Evolutionary conservation across 2,329 filamentous ascomycete species (phyloP).

Genomic region (Ascocoryne sarcoides): DNA sequence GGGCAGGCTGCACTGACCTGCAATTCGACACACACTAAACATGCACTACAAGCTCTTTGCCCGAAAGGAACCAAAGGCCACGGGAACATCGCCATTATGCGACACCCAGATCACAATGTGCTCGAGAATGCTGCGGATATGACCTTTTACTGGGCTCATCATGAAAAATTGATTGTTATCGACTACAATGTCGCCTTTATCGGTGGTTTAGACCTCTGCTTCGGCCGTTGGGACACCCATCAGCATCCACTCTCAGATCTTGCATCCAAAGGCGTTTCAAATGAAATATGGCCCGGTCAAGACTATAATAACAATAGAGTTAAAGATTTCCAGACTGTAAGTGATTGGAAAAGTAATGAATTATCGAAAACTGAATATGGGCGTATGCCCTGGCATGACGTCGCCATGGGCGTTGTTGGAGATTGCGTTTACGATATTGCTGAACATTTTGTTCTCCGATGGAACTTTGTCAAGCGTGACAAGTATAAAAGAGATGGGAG

Average conservation of each 20-base stretch:
- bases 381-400: slow-evolving; percentile 98
- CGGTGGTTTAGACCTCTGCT: slow-evolving; percentile 89
- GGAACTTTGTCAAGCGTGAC: slow-evolving; percentile 96
- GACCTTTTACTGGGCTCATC: slow-evolving; percentile 97
- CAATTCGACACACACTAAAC: slow-evolving; percentile 89
- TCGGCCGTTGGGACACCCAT: slow-evolving; percentile 84
- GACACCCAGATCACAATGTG: slow-evolving; percentile 91
- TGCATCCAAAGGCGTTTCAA: slow-evolving; percentile 70
- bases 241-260: slow-evolving; percentile 82
- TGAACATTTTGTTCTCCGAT: slow-evolving; percentile 87
- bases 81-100: slow-evolving; percentile 81
- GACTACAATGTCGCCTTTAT: slow-evolving; percentile 90
- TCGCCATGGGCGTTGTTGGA: slow-evolving; percentile 83
- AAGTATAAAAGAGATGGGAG: slow-evolving; percentile 87
- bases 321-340: slow-evolving; percentile 87
- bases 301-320: slow-evolving; percentile 98
- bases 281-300: slow-evolving; percentile 89
- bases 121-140: slow-evolving; percentile 91
- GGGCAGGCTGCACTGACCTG: slow-evolving; percentile 69
- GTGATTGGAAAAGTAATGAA: slow-evolving; percentile 90
- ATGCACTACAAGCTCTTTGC: slow-evolving; percentile 69
- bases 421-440: slow-evolving; percentile 89
- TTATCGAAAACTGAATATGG: slow-evolving; percentile 84
- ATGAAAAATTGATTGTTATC: slow-evolving; percentile 95
- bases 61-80: slow-evolving; percentile 73